A percentile compares a stretch with the other conserved stretches of the same genome.
Evolutionary conservation across 2,329 filamentous ascomycete genomes (phyloP).

Genomic region (Penicillium sp.): DNA sequence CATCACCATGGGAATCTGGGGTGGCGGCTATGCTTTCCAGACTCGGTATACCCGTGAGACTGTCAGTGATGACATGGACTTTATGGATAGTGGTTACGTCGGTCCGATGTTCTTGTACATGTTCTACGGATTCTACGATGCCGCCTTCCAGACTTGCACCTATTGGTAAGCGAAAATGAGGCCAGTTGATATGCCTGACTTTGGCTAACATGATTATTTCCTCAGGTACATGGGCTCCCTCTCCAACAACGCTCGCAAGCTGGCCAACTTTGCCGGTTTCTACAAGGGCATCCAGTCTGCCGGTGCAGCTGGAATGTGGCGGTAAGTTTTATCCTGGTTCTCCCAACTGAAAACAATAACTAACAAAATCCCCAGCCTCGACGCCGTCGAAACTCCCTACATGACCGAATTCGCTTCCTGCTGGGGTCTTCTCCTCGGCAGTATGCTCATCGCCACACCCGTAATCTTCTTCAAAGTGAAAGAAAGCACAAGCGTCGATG

Average conservation of each 20-base stretch:
- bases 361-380: conserved; percentile 57
- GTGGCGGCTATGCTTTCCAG: conserved; percentile 80
- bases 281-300: conserved; percentile 93
- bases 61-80: conserved; percentile 58
- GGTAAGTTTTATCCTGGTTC: conserved; percentile 32
- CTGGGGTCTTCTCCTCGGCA: conserved; percentile 77
- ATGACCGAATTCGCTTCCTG: conserved; percentile 73
- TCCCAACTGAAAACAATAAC: too few relatives aligned
- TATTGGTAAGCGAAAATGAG: conserved; percentile 80
- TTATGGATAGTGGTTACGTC: conserved; percentile 68
- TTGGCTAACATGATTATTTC: neutral
- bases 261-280: conserved; percentile 89
- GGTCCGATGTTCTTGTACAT: conserved; percentile 89
- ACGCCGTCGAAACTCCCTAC: conserved; percentile 65
- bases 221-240: conserved; percentile 85
- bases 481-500: conserved; percentile 78
- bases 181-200: too few relatives aligned
- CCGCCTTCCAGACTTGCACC: conserved; percentile 84
- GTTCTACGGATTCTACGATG: conserved; percentile 88
- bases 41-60: conserved; percentile 59
- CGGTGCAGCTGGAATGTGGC: conserved; percentile 67
- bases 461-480: conserved; percentile 79
- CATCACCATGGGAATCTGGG: conserved; percentile 79
- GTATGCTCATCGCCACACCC: conserved; percentile 75
- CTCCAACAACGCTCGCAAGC: conserved; percentile 88